Conservation (phyloP, 495 filamentous ascomycete species). For the Hypoxylon fragiforme region DNA sequence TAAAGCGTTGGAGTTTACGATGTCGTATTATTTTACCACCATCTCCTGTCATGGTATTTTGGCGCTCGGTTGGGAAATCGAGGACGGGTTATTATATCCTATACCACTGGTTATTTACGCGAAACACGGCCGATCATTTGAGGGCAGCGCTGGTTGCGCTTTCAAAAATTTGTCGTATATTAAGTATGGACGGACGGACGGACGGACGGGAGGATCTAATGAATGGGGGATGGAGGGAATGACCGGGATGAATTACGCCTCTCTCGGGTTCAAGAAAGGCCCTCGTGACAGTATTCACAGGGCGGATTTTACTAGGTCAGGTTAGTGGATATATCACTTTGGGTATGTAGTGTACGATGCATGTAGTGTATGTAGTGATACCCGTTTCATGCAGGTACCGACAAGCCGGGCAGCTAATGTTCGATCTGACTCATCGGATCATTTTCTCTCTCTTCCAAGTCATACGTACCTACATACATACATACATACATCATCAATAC, state of each 20-base stretch:
- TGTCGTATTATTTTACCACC: constrained; percentile 1
- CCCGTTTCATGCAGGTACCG: constrained; percentile 26
- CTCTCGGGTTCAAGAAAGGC: neutral
- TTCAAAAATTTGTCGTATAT: constrained; percentile 10
- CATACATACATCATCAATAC: too few relatives aligned
- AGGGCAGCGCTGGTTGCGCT: constrained; percentile 21
- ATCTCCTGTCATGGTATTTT: constrained; percentile 7
- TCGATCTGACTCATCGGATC: constrained; percentile 26
- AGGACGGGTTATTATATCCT: constrained; percentile 5
- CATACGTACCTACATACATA: neutral
- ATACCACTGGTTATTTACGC: constrained; percentile 24
- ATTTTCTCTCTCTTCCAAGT: constrained; percentile 9
- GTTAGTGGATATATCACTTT: constrained; percentile 15
- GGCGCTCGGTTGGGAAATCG: constrained; percentile 18
- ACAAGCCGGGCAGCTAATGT: constrained; percentile 9
- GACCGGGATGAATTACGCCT: constrained; percentile 5
- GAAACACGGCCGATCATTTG: constrained; percentile 4
- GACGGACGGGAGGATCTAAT: constrained; percentile 24
- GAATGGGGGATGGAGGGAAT: neutral
- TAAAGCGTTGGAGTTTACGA: constrained; percentile 19
- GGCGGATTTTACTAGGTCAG: constrained; percentile 1
- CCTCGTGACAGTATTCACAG: constrained; percentile 1
- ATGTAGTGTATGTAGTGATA: neutral
- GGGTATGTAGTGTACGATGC: constrained; percentile 2
- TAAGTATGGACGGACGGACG: too few relatives aligned